A percentile compares a stretch with the other conserved stretches of the same genome.
These are phyloP conservation scores for Chytriomyces sp. DNA, from an alignment of 192 early-diverging fungal species.

Conservation along the genomic window DNA sequence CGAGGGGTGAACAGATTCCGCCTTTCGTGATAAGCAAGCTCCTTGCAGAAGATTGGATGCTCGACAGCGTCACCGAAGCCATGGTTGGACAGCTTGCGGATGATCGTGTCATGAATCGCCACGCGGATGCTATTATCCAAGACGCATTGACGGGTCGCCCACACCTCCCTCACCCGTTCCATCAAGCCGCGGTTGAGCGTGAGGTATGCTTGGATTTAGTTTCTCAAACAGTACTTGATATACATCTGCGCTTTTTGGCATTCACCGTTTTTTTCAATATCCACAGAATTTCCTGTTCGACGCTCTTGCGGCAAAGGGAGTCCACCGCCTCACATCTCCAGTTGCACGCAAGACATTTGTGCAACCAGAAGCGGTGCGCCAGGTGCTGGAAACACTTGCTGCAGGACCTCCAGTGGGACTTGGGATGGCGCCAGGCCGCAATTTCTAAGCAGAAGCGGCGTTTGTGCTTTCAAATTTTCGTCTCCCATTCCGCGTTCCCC, in stretches of 20 bases:
- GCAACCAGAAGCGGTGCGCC: not conserved
- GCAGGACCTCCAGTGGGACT: not conserved
- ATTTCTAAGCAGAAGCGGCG: no score
- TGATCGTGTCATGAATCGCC: constrained; percentile 10
- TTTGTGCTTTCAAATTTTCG: no score
- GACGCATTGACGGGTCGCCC: not conserved
- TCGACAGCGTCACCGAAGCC: not conserved
- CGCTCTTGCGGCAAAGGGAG: not conserved
- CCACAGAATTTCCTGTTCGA: constrained; percentile 8
- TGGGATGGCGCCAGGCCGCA: not conserved
- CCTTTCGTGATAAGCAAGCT: not conserved
- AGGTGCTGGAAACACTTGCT: not conserved
- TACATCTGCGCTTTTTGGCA: no score
- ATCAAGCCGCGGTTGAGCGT: not conserved
- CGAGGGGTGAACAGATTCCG: not conserved
- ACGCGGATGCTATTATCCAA: constrained; percentile 9
- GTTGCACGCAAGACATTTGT: not conserved
- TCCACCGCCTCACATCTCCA: not conserved
- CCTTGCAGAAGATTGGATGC: constrained; percentile 5
- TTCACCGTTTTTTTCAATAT: not conserved
- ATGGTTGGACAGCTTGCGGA: not conserved
- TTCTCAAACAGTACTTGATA: not conserved
- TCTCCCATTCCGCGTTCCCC: no score
- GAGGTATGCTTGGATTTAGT: not conserved
- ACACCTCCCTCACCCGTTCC: constrained; percentile 1